phyloP scores from a whole-genome alignment of 352 stramenopile genomes.

The Blastocystis hominis region DNA sequence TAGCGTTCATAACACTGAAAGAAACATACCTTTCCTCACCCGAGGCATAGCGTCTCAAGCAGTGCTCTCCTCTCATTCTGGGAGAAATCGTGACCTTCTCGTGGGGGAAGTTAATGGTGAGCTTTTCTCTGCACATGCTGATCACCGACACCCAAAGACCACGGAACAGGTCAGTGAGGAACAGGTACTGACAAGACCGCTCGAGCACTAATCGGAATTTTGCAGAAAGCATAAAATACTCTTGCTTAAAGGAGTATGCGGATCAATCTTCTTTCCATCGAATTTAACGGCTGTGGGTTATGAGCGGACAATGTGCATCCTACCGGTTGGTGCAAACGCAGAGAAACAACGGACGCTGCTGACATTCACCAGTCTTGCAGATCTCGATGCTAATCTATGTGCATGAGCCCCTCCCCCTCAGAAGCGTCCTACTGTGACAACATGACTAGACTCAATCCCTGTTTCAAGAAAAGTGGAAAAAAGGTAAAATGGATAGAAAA shows the following conservation, averaged over 20 bases:
- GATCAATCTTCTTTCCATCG: conserved; percentile 58
- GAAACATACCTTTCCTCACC: conserved; percentile 84
- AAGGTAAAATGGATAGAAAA: background rate
- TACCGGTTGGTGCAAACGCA: conserved; percentile 45
- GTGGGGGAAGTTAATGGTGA: conserved; percentile 98
- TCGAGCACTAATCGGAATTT: conserved; percentile 20
- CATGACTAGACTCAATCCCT: background rate
- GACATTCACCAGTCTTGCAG: conserved; percentile 53
- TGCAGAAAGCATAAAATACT: conserved; percentile 22
- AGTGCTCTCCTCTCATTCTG: conserved; percentile 94
- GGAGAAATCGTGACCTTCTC: conserved; percentile 88
- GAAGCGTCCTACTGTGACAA: background rate
- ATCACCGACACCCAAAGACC: conserved; percentile 72
- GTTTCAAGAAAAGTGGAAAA: background rate
- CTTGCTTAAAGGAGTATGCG: conserved; percentile 58
- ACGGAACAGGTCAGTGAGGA: conserved; percentile 78
- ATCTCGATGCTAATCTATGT: conserved; percentile 47
- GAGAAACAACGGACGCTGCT: conserved; percentile 44
- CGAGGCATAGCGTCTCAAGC: conserved; percentile 90
- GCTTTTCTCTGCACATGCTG: conserved; percentile 68
- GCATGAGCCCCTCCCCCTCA: background rate
- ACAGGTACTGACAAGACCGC: conserved; percentile 64
- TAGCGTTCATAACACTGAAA: conserved; percentile 57
- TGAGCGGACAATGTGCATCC: background rate
- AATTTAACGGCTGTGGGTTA: conserved; percentile 23